Evolutionary conservation across 495 filamentous ascomycete species (phyloP).

Genomic region (Tetracladium setigerum): DNA sequence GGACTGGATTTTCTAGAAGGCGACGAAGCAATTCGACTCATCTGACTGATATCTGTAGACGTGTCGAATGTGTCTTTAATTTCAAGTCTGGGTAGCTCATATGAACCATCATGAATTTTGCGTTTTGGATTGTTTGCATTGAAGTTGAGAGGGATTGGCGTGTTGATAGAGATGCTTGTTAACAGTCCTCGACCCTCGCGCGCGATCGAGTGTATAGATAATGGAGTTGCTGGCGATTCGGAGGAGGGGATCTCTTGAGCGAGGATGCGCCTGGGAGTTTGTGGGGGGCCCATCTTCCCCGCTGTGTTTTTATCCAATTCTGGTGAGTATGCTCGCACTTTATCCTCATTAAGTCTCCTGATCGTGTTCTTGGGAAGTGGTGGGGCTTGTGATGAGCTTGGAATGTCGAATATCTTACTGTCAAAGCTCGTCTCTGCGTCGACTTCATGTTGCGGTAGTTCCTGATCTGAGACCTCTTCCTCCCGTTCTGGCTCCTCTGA

Average conservation of each 20-base stretch:
- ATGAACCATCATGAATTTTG: slow-evolving; percentile 1
- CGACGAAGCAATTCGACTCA: slow-evolving; percentile 4
- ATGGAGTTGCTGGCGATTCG: slow-evolving; percentile 19
- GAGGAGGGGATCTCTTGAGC: slow-evolving; percentile 20
- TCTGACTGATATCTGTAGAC: slow-evolving; percentile 5
- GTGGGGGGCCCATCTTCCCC: slow-evolving; percentile 12
- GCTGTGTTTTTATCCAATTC: slow-evolving; percentile 5
- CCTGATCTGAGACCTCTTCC: too few species aligned
- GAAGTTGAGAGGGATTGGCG: slow-evolving; percentile 10
- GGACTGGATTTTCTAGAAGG: slow-evolving; percentile 14
- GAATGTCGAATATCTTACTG: slow-evolving; percentile 3
- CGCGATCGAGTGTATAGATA: slow-evolving; percentile 4
- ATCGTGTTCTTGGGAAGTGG: background rate
- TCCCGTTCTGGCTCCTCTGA: too few species aligned
- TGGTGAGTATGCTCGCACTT: background rate
- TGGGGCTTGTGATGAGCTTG: slow-evolving; percentile 7
- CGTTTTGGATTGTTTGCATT: background rate
- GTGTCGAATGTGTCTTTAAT: slow-evolving; percentile 16
- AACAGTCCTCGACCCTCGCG: slow-evolving; percentile 6
- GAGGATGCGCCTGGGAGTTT: slow-evolving; percentile 12
- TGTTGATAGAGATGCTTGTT: slow-evolving; percentile 11
- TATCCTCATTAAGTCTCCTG: background rate
- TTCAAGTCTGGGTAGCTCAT: slow-evolving; percentile 10
- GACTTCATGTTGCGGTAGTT: too few species aligned
- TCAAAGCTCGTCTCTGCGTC: too few species aligned